phyloP scores from a whole-genome alignment of 805 yeast genomes.

The Metschnikowia anglica region DNA sequence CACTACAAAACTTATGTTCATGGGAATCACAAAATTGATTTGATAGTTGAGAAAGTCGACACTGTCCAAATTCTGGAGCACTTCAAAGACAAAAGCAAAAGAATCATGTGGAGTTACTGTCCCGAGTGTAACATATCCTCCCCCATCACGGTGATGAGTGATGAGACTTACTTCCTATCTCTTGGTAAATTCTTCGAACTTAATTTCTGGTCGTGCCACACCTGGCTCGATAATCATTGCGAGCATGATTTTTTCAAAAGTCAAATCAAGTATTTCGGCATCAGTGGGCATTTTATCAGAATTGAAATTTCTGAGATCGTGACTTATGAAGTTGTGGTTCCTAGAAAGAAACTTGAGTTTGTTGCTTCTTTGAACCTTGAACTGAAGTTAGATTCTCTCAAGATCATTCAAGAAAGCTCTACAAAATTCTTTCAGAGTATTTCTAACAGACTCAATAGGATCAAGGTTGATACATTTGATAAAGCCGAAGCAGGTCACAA shows the following conservation, averaged over 20 bases:
- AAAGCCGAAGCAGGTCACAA: slow-evolving; percentile 65
- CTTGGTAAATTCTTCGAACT: slow-evolving; percentile 92
- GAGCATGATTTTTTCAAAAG: slow-evolving; percentile 77
- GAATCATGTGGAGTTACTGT: slow-evolving; percentile 91
- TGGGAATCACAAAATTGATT: slow-evolving; percentile 79
- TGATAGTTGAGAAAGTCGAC: slow-evolving; percentile 58
- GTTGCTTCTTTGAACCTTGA: slow-evolving; percentile 66
- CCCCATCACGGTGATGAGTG: slow-evolving; percentile 79
- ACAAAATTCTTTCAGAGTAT: slow-evolving; percentile 71
- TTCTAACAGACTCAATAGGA: slow-evolving; percentile 63
- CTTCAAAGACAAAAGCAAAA: slow-evolving; percentile 44
- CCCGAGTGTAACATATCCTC: slow-evolving; percentile 72
- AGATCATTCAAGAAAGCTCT: slow-evolving; percentile 53
- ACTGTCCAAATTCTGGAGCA: slow-evolving; percentile 22
- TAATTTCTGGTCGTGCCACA: slow-evolving; percentile 62
- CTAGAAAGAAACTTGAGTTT: slow-evolving; percentile 70
- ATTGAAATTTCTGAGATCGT: slow-evolving; percentile 77
- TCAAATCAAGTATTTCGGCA: slow-evolving; percentile 82
- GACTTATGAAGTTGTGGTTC: slow-evolving; percentile 75
- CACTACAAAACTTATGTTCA: slow-evolving; percentile 89
- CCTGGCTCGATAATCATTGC: slow-evolving; percentile 51
- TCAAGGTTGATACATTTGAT: slow-evolving; percentile 73
- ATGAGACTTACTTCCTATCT: slow-evolving; percentile 84
- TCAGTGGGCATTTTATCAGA: slow-evolving; percentile 72
- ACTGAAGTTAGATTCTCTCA: slow-evolving; percentile 62